These are phyloP conservation scores for Neurospora sp. DNA, from an alignment of 495 filamentous ascomycete species.

Conservation along the genomic window DNA sequence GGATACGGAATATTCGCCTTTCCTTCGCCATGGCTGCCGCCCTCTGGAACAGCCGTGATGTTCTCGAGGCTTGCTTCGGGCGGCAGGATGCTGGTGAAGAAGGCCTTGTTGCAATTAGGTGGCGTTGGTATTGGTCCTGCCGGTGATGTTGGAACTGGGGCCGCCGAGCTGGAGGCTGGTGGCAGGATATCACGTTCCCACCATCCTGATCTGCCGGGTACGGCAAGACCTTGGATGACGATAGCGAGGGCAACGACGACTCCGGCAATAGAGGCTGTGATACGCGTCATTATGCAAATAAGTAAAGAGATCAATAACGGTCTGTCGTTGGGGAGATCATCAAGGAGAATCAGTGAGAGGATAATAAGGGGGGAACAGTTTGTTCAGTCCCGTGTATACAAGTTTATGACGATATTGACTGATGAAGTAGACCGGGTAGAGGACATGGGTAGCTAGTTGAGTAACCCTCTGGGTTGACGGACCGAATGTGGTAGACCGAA, in stretches of 20 bases:
- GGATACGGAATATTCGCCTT: slow-evolving; percentile 32
- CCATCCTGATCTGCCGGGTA: background rate
- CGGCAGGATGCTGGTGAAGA: slow-evolving; percentile 18
- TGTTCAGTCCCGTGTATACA: background rate
- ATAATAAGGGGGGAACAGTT: no score
- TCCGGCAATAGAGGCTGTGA: background rate
- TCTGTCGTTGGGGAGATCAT: background rate
- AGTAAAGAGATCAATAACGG: background rate
- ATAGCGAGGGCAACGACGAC: background rate
- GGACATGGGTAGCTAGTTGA: background rate
- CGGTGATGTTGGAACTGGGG: background rate
- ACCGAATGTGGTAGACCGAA: background rate
- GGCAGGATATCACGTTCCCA: background rate
- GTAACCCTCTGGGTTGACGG: background rate
- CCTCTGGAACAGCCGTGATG: slow-evolving; percentile 19
- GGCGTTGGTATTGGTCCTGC: background rate
- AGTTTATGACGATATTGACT: background rate
- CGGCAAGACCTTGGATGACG: background rate
- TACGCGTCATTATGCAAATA: slow-evolving; percentile 1
- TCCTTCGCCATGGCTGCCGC: slow-evolving; percentile 28
- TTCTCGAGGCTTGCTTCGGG: slow-evolving; percentile 21
- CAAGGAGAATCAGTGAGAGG: background rate
- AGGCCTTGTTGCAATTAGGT: slow-evolving; percentile 11
- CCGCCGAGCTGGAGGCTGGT: background rate
- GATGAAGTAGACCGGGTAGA: background rate